Evolutionary conservation across 192 early-diverging fungal genomes (phyloP).

Genomic region (Dissophora globulifera): DNA sequence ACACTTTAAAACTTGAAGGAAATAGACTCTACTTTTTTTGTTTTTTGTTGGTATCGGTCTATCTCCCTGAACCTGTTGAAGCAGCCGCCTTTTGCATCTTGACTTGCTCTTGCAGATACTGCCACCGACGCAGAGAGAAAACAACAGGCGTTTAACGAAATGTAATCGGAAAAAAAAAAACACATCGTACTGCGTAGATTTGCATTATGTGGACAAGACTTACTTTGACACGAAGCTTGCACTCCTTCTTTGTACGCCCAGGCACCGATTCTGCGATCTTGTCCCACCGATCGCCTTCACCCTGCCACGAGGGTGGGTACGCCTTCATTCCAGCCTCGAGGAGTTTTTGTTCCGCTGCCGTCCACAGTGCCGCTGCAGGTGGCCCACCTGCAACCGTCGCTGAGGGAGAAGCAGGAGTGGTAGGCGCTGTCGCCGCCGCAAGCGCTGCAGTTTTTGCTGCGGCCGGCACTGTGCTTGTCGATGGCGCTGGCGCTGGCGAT

Average conservation of each 20-base stretch:
- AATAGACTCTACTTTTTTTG: background rate
- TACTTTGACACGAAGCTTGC: slow-evolving; percentile 71
- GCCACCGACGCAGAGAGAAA: background rate
- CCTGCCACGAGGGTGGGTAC: slow-evolving; percentile 67
- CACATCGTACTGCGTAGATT: too few species aligned
- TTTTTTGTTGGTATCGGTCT: background rate
- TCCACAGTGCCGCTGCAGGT: slow-evolving; percentile 58
- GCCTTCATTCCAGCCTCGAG: slow-evolving; percentile 68
- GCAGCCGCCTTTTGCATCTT: slow-evolving; percentile 58
- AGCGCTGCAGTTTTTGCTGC: slow-evolving; percentile 22
- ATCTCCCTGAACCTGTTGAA: slow-evolving; percentile 4
- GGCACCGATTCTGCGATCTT: slow-evolving; percentile 67
- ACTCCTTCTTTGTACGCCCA: slow-evolving; percentile 71
- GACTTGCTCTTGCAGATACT: slow-evolving; percentile 60
- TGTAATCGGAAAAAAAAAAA: background rate
- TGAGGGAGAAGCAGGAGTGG: background rate
- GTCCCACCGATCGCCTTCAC: slow-evolving; percentile 72
- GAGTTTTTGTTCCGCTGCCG: slow-evolving; percentile 60
- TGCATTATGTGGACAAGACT: slow-evolving; percentile 10
- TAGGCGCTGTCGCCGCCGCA: slow-evolving; percentile 21
- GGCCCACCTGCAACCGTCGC: slow-evolving; percentile 13
- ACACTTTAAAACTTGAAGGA: too few species aligned
- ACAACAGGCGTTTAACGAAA: background rate
- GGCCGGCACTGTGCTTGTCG: slow-evolving; percentile 4
- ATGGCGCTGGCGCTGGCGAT: background rate